Conservation (phyloP, 1,139 yeast species). For the Wickerhamomyces sp. region DNA sequence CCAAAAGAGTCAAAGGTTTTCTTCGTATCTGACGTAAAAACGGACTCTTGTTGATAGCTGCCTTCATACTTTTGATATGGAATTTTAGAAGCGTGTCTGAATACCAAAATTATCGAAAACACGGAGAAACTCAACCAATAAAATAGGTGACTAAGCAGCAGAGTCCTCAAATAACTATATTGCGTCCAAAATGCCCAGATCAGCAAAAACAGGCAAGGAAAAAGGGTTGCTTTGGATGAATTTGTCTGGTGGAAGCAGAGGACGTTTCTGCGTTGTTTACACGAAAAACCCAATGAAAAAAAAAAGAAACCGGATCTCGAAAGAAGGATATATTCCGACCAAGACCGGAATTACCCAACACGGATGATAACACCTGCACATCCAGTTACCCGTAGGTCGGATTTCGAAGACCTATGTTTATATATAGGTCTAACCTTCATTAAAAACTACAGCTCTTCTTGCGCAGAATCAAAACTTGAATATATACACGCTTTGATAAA, state of each 20-base stretch:
- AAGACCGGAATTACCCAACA: too few species aligned
- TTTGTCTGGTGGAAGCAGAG: neutral
- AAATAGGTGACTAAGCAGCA: too few species aligned
- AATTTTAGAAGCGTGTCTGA: neutral
- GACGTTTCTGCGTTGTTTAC: neutral
- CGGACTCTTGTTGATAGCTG: constrained; percentile 29
- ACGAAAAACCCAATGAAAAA: neutral
- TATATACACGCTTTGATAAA: too few species aligned
- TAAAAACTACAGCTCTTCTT: too few species aligned
- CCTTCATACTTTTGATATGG: constrained; percentile 13
- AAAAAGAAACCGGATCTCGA: neutral
- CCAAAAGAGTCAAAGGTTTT: constrained; percentile 44
- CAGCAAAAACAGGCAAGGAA: neutral
- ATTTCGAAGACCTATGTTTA: too few species aligned
- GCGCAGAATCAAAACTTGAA: too few species aligned
- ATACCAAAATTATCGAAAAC: too few species aligned
- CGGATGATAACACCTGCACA: too few species aligned
- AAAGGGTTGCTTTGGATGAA: neutral
- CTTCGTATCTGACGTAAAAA: constrained; percentile 54
- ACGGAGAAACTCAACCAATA: too few species aligned
- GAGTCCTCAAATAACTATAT: neutral
- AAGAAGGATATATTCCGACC: too few species aligned
- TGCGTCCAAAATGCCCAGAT: neutral
- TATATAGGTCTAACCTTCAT: too few species aligned
- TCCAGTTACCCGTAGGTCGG: too few species aligned